Evolutionary conservation across 2,329 filamentous ascomycete species (phyloP).

Genomic region (Davidsoniella neocaledoniae): DNA sequence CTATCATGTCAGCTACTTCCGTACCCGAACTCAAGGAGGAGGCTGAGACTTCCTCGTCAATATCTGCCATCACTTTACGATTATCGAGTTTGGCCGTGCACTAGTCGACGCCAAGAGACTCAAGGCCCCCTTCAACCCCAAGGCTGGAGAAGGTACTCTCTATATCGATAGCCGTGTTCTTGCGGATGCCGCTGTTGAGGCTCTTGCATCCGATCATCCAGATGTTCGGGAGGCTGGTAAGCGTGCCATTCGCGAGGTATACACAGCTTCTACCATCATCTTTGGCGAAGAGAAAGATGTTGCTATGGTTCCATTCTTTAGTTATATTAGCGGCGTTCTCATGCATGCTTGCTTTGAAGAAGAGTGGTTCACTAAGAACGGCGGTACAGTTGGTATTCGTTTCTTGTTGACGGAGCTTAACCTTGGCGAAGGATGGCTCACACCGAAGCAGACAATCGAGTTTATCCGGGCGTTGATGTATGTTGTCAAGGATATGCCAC

Average conservation of each 20-base stretch:
- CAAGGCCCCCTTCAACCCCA: constrained; percentile 65
- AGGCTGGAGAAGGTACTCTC: constrained; percentile 71
- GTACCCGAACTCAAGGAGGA: constrained; percentile 64
- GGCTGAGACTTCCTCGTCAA: constrained; percentile 62
- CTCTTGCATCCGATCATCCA: constrained; percentile 67
- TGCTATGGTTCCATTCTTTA: constrained; percentile 68
- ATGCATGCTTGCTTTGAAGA: constrained; percentile 93
- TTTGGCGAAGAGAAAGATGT: constrained; percentile 60
- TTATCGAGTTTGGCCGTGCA: constrained; percentile 78
- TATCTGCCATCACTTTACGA: constrained; percentile 74
- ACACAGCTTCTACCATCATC: constrained; percentile 58
- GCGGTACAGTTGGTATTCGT: constrained; percentile 78
- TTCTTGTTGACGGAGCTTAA: constrained; percentile 73
- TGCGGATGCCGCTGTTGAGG: constrained; percentile 79
- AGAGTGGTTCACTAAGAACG: constrained; percentile 97
- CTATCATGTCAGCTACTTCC: constrained; percentile 70
- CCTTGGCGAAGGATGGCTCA: constrained; percentile 69
- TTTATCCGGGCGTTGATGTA: constrained; percentile 86
- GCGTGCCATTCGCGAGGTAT: constrained; percentile 58
- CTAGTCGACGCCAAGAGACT: constrained; percentile 64
- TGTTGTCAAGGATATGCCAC: constrained; percentile 95
- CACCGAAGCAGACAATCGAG: constrained; percentile 58
- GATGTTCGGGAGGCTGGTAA: constrained; percentile 72
- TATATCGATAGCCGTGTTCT: constrained; percentile 75
- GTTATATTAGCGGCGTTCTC: constrained; percentile 64